These are phyloP conservation scores for Peronospora destructor DNA, from an alignment of 352 stramenopile genomes.

Conservation along the genomic window DNA sequence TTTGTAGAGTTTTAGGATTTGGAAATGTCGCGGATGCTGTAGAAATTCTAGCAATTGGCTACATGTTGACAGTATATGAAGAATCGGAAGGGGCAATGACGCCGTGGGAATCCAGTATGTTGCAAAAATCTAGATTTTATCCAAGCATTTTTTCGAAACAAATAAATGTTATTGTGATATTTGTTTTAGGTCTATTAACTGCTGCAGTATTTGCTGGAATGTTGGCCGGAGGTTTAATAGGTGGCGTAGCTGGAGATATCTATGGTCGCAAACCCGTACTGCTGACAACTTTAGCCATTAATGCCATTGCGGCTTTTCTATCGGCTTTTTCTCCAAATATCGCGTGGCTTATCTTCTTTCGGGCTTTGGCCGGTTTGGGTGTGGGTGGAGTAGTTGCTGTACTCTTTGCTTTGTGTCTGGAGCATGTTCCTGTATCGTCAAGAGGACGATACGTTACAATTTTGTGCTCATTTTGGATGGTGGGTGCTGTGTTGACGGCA, in stretches of 20 bases:
- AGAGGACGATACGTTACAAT: conserved; percentile 80
- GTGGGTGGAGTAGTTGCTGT: conserved; percentile 84
- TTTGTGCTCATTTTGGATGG: conserved; percentile 89
- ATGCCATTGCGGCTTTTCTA: conserved; percentile 61
- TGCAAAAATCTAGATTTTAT: background rate
- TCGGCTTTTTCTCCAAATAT: conserved; percentile 69
- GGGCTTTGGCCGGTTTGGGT: conserved; percentile 51
- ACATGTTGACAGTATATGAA: conserved; percentile 80
- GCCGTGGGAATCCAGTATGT: conserved; percentile 64
- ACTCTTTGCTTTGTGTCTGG: conserved; percentile 80
- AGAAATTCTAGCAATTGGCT: conserved; percentile 87
- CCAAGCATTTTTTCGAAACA: background rate
- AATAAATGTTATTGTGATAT: conserved; percentile 9
- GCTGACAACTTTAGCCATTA: conserved; percentile 71
- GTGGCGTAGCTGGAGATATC: conserved; percentile 66
- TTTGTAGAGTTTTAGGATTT: conserved; percentile 54
- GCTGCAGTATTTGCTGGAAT: conserved; percentile 87
- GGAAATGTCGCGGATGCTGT: conserved; percentile 87
- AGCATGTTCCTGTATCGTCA: conserved; percentile 66
- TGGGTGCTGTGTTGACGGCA: conserved; percentile 77
- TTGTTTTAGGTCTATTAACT: conserved; percentile 64
- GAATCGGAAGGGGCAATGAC: conserved; percentile 56
- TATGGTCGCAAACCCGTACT: conserved; percentile 79
- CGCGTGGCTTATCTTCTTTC: conserved; percentile 74
- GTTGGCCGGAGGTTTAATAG: conserved; percentile 71